Evolutionary conservation across 345 rosid genomes (phyloP), one percentile per base, ranked within the genome.

Genomic region (Eucalyptus brandiana): DNA sequence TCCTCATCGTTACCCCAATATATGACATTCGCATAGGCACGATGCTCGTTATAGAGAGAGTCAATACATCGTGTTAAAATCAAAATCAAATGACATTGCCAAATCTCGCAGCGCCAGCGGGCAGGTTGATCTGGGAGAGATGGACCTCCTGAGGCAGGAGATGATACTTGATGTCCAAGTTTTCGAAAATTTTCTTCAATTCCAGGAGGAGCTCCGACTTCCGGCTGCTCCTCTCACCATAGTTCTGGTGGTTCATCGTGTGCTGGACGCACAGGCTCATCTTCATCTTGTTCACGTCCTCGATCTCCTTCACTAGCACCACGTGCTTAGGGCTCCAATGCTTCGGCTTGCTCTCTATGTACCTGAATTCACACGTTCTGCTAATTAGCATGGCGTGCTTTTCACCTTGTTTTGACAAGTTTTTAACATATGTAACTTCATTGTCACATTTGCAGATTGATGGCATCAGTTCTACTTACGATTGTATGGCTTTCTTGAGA

Each of bases 191-290:
- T 89, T 47, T 94, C 90, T 94, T 95, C 65, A 95, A 88, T 90
- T 95, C 96, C 81, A 94, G 60, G 9, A 93, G 89, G 11, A 95
- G 94, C 54, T 95, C 96, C 1, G 95, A 93, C 87, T 87, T 91
- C 72, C 95, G 90, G 60, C 6, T 40, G 88, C 90, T 93, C 89
- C 91, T 92, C 54, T 95, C 96, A 0, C 96, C 96, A 32, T 60
- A 93, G 91, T 95, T 95, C 88, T 95, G 96, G 87, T 93, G 95
- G 92, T 95, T 95, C 87, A 95, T 95, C 18, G 96, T 95, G 91
- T 95, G 96, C 44, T 87, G 93, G 65, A 95, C 94, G 28, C 88
- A 90, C 32, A 94, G 88, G 21, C 65, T 69, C 86, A 95, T 67
- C 67, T 93, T 94, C 93, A 95, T 85, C 92, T 92, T 92, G 91